Base-by-base conservation (phyloP, 208 protist species). In the Acanthamoeba pearcei region DNA sequence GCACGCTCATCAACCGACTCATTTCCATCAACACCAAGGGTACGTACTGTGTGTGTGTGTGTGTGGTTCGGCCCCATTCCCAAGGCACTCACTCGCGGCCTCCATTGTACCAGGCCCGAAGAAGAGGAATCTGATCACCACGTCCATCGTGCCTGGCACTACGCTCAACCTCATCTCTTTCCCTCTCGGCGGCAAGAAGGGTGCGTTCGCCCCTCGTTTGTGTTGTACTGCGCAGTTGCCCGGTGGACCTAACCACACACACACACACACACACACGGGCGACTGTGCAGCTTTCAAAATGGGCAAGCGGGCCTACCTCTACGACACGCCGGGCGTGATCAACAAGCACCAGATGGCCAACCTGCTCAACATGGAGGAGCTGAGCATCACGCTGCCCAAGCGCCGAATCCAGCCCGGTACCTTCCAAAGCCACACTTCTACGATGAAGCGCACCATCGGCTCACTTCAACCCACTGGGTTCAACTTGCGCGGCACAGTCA, bases 151-250 rank as follows among this genome's bases (percentile, higher is more conserved):
- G 22, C 95, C 95, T 35, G 95, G 95, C 29, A 96, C 95, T 35
- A 96, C 95, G 19, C 76, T 96, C n/a, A 96, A 96, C 89, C 53
- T 96, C 38, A 82, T 96, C 13, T 95, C 92, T 15, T 68, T 96
- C 38, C 95, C 95, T 57, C 57, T 96, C 19, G 95, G 95, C 68
- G 80, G 80, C 3, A 88, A 88, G 42, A 88, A 88, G 80, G 80
- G 80, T 88, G 27, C 88, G 70, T 8, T 29, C 5, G 15, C 32
- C 19, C 29, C 29, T 5, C 29, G 8, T 22, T 82, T 38, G 19
- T 49, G 22, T 82, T 64, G 19, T 46, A 32, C n/a, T 29, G 46
- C 22, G 0, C 35, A 60, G 27, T 85, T n/a, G 9, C 1, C 74
- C 27, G 27, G 62, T 66, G 17, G 15, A 24, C 70, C 13, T 27